A percentile compares a stretch with the other conserved stretches of the same genome.
Conservation (phyloP, 331 rosid genomes). For the Stylosanthes scabra region DNA sequence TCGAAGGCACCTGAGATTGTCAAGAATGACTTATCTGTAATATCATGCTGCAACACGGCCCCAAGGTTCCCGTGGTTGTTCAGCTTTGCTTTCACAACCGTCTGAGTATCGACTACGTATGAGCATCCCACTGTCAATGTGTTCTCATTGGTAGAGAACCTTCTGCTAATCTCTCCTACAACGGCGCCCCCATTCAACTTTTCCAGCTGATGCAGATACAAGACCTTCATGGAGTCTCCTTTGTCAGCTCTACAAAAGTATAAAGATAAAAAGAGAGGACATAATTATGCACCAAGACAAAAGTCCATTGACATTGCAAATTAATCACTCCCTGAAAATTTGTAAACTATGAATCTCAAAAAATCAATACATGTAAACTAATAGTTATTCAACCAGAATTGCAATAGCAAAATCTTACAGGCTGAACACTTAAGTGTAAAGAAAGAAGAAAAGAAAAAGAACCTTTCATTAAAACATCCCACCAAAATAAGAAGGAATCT, state of each 20-base stretch:
- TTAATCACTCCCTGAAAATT: neutral
- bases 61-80: conserved; percentile 85
- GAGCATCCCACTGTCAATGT: conserved; percentile 81
- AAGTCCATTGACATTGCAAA: neutral
- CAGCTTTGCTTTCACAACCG: conserved; percentile 70
- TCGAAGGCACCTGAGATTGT: conserved; percentile 73
- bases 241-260: conserved; percentile 71
- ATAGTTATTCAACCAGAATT: conserved; percentile 15
- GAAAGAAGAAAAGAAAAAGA: no score
- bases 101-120: conserved; percentile 63
- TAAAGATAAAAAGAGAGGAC: neutral
- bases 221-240: conserved; percentile 75
- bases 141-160: conserved; percentile 79
- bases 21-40: conserved; percentile 59
- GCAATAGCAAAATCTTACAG: conserved; percentile 1
- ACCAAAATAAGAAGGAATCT: conserved; percentile 2
- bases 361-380: conserved; percentile 20
- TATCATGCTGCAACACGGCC: conserved; percentile 66
- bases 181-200: conserved; percentile 72
- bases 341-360: conserved; percentile 14
- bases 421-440: neutral
- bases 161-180: conserved; percentile 76
- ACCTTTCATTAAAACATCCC: neutral
- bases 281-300: conserved; percentile 15
- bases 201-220: conserved; percentile 59